Conservation (phyloP, 352 stramenopile species). For the Phytopythium ostracodes region DNA sequence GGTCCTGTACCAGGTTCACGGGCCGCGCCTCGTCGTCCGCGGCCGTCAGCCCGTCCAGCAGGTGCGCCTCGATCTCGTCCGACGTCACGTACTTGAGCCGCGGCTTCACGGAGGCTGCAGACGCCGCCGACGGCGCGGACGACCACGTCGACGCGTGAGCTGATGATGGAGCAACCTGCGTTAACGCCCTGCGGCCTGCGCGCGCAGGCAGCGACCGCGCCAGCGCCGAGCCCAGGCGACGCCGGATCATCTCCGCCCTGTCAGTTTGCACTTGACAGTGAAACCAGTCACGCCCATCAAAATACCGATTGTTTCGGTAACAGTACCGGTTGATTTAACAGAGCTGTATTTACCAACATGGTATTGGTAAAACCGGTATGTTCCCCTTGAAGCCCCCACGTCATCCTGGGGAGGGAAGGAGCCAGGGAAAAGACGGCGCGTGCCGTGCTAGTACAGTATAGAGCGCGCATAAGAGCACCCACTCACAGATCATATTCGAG, state of each 20-base stretch:
- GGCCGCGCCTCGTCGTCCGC: conserved; percentile 61
- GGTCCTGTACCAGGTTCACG: conserved; percentile 81
- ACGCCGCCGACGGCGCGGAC: not conserved
- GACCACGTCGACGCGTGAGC: not conserved
- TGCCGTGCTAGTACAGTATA: no score
- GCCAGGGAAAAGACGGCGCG: not conserved
- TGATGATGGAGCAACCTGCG: not conserved
- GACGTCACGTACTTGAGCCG: conserved; percentile 62
- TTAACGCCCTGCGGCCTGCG: not conserved
- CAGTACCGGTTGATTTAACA: no score
- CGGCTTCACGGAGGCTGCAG: not conserved
- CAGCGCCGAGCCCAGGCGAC: not conserved
- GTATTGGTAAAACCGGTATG: not conserved
- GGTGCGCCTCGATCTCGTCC: conserved; percentile 49
- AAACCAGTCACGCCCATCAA: not conserved
- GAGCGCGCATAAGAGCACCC: no score
- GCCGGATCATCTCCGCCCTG: not conserved
- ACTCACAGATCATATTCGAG: no score
- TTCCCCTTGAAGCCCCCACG: not conserved
- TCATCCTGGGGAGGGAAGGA: conserved; percentile 1
- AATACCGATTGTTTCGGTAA: not conserved
- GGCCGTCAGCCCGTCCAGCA: conserved; percentile 55
- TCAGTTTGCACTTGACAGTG: not conserved
- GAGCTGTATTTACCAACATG: no score
- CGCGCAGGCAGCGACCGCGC: not conserved